phyloP scores from a whole-genome alignment of 164 flowering plant species.

The Euptelea pleiosperma region DNA sequence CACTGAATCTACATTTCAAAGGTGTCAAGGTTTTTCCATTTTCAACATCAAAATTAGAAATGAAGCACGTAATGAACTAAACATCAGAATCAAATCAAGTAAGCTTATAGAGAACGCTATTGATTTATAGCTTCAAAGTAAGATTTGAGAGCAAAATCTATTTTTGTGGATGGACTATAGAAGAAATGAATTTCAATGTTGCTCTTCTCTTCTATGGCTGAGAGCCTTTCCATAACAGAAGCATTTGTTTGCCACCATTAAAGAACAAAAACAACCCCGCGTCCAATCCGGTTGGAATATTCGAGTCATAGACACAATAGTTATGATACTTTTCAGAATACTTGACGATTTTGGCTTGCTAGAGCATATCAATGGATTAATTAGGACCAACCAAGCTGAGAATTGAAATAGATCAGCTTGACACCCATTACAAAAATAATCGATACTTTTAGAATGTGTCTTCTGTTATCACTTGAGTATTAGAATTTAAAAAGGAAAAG shows the following conservation, averaged over 20 bases:
- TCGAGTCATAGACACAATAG: conserved; percentile 79
- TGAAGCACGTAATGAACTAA: not conserved
- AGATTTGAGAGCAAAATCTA: not conserved
- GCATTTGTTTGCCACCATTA: conserved; percentile 76
- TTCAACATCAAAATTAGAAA: conserved; percentile 5
- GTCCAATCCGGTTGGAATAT: conserved; percentile 77
- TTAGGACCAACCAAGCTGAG: not conserved
- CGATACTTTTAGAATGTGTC: too few species aligned
- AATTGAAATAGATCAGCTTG: not conserved
- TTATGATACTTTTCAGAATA: conserved; percentile 37
- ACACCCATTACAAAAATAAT: not conserved
- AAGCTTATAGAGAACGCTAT: not conserved
- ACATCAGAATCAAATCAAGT: conserved; percentile 2
- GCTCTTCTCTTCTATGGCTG: conserved; percentile 75
- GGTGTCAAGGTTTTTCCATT: not conserved
- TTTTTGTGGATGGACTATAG: conserved; percentile 8
- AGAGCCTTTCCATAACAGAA: conserved; percentile 88
- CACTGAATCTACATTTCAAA: too few species aligned
- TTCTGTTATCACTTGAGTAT: too few species aligned
- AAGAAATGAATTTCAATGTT: too few species aligned
- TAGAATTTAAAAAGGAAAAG: too few species aligned
- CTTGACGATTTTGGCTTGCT: conserved; percentile 42
- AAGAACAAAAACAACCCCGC: conserved; percentile 77
- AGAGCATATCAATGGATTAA: conserved; percentile 5
- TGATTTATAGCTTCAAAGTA: not conserved